These are phyloP conservation scores for Lunasporangiospora selenospora DNA, from an alignment of 192 early-diverging fungal genomes.

Conservation along the genomic window DNA sequence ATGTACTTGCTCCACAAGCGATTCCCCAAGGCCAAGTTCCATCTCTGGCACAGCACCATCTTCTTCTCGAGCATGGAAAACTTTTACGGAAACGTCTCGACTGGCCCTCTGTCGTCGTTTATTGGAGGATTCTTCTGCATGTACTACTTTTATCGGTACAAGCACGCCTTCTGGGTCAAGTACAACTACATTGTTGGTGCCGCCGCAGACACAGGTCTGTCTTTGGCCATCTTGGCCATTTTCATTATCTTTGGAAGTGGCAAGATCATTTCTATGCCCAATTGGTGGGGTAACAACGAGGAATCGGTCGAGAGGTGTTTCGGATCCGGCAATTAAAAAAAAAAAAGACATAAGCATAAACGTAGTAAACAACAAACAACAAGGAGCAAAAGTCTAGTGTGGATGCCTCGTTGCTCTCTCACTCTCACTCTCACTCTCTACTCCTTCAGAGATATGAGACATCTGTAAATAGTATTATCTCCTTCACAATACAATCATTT, in stretches of 20 bases:
- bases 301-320: slow-evolving; percentile 40
- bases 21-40: slow-evolving; percentile 51
- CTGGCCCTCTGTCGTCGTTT: slow-evolving; percentile 46
- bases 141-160: slow-evolving; percentile 52
- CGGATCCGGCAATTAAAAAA: slow-evolving; percentile 28
- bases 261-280: slow-evolving; percentile 43
- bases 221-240: slow-evolving; percentile 33
- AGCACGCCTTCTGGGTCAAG: slow-evolving; percentile 48
- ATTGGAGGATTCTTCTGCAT: slow-evolving; percentile 54
- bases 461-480: too few species aligned
- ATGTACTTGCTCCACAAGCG: slow-evolving; percentile 50
- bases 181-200: slow-evolving; percentile 51
- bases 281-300: slow-evolving; percentile 42
- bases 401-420: too few species aligned
- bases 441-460: too few species aligned
- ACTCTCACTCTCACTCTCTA: too few species aligned
- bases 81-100: slow-evolving; percentile 52
- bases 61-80: slow-evolving; percentile 52
- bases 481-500: too few species aligned
- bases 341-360: too few species aligned
- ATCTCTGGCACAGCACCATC: slow-evolving; percentile 52
- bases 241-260: slow-evolving; percentile 41
- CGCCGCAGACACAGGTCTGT: slow-evolving; percentile 46
- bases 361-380: too few species aligned
- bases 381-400: too few species aligned